Percentiles rank a stretch among this genome's conserved stretches.
phyloP scores from a whole-genome alignment of 2,329 filamentous ascomycete genomes.

The Beauveria sp. region DNA sequence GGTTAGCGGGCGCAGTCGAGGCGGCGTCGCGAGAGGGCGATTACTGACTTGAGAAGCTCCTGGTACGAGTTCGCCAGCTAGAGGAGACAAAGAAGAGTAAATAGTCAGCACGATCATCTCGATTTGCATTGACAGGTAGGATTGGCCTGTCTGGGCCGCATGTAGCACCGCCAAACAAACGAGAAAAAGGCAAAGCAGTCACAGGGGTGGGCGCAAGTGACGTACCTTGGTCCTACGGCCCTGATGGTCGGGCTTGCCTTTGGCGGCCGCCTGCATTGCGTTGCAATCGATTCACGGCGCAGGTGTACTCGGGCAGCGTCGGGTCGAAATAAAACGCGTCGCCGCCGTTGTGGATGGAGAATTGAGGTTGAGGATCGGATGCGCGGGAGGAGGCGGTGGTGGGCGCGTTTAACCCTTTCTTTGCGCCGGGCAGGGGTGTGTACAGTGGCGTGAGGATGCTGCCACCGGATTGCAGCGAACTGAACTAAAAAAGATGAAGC shows the following conservation, averaged over 20 bases:
- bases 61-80: slow-evolving; percentile 96
- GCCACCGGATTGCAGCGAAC: neutral
- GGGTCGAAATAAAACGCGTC: neutral
- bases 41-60: slow-evolving; percentile 80
- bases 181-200: neutral
- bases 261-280: slow-evolving; percentile 29
- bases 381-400: neutral
- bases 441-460: neutral
- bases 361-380: neutral
- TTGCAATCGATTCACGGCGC: neutral
- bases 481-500: neutral
- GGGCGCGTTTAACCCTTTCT: slow-evolving; percentile 1
- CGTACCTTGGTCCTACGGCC: slow-evolving; percentile 55
- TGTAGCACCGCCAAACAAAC: neutral
- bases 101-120: neutral
- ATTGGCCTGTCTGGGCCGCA: neutral
- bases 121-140: neutral
- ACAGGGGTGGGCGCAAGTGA: slow-evolving; percentile 7
- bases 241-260: slow-evolving; percentile 49
- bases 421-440: slow-evolving; percentile 1
- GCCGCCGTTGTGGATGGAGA: neutral
- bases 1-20: slow-evolving; percentile 10
- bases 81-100: neutral
- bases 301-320: neutral
- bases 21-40: slow-evolving; percentile 10